Evolutionary conservation across 1,284 basidiomycete genomes (phyloP).

Genomic region (Cutaneotrichosporon cutaneum): DNA sequence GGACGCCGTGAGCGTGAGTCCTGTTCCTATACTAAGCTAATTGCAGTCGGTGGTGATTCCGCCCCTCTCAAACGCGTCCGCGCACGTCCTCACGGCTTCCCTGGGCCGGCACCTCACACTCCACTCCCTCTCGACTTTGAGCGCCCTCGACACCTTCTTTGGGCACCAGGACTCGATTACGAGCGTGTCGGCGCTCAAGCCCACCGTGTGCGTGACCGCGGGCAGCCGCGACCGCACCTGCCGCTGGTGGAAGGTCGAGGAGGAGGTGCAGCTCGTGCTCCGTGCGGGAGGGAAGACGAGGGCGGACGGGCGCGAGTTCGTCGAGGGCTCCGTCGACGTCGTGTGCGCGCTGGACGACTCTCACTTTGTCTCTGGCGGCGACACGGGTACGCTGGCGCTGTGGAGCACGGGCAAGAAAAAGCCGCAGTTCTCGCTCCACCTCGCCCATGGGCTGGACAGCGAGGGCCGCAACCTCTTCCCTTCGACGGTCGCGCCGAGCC

Average conservation of each 20-base stretch:
- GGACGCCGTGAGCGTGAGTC: slow-evolving; percentile 76
- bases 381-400: slow-evolving; percentile 87
- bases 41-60: slow-evolving; percentile 73
- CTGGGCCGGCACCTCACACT: slow-evolving; percentile 90
- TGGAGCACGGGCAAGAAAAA: slow-evolving; percentile 97
- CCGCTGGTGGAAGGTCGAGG: slow-evolving; percentile 94
- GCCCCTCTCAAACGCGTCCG: slow-evolving; percentile 62
- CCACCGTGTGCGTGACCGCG: slow-evolving; percentile 80
- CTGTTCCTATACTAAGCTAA: neutral
- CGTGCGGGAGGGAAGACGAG: slow-evolving; percentile 76
- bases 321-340: slow-evolving; percentile 89
- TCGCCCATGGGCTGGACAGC: slow-evolving; percentile 71
- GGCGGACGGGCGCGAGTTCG: slow-evolving; percentile 41
- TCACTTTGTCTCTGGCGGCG: slow-evolving; percentile 89
- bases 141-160: slow-evolving; percentile 94
- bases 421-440: slow-evolving; percentile 76
- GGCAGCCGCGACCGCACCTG: slow-evolving; percentile 89
- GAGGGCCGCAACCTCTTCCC: slow-evolving; percentile 53
- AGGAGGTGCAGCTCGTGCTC: slow-evolving; percentile 94
- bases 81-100: slow-evolving; percentile 82
- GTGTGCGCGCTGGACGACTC: slow-evolving; percentile 92
- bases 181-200: slow-evolving; percentile 72
- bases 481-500: slow-evolving; percentile 69
- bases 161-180: slow-evolving; percentile 92
- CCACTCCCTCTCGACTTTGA: slow-evolving; percentile 80